These are phyloP conservation scores for Boletus semigastroideus DNA, from an alignment of 1,284 basidiomycete species.

Conservation along the genomic window DNA sequence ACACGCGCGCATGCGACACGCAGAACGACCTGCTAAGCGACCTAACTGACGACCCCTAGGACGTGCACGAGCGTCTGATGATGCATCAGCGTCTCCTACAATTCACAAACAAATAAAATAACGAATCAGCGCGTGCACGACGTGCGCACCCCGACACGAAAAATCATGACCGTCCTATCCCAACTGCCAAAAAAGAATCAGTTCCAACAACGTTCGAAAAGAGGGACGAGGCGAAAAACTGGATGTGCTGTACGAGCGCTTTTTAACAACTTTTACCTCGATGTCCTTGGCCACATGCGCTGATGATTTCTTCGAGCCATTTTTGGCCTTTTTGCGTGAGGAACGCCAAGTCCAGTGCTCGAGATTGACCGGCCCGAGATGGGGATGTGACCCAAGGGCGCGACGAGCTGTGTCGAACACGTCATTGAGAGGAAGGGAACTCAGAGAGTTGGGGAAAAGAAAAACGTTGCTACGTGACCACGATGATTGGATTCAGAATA, in stretches of 20 bases:
- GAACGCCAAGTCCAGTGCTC: constrained; percentile 74
- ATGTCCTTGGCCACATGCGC: constrained; percentile 32
- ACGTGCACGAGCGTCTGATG: constrained; percentile 68
- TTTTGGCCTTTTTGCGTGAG: constrained; percentile 64
- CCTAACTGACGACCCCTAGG: constrained; percentile 73
- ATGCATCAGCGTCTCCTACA: constrained; percentile 52
- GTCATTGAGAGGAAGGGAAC: neutral
- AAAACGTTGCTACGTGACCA: constrained; percentile 43
- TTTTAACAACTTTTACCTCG: no score
- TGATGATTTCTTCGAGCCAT: constrained; percentile 69
- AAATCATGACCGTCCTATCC: constrained; percentile 74
- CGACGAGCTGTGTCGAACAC: constrained; percentile 36
- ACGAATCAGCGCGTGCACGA: neutral
- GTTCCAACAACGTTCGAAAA: neutral
- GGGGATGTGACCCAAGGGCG: constrained; percentile 71
- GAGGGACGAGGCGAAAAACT: no score
- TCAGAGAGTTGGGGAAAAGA: neutral
- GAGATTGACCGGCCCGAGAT: constrained; percentile 77
- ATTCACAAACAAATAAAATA: neutral
- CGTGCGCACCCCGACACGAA: constrained; percentile 61
- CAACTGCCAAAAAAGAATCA: constrained; percentile 44
- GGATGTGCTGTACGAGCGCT: no score
- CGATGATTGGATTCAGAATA: constrained; percentile 52
- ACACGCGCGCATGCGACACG: constrained; percentile 64
- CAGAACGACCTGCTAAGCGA: constrained; percentile 65